Evolutionary conservation across 306 rosid genomes (phyloP).

Genomic region (Castanospermum australe): DNA sequence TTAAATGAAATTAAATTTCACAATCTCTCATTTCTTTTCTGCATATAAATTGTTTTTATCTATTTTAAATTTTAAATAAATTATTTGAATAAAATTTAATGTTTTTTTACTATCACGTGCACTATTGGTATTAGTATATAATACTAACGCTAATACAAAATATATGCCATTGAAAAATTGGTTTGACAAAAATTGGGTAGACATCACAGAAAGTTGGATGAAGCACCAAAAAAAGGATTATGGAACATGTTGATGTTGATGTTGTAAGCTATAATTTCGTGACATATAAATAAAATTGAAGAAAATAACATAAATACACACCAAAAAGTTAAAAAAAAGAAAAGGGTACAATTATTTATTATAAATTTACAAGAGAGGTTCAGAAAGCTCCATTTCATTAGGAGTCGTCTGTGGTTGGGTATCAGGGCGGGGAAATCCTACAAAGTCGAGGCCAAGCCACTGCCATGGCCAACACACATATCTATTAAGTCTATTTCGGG

Average conservation of each 20-base stretch:
- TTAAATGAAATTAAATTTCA: too few species aligned
- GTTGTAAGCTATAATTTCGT: constrained; percentile 40
- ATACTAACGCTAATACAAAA: too few species aligned
- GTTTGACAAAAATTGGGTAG: too few species aligned
- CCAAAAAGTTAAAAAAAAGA: neutral
- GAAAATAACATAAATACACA: constrained; percentile 53
- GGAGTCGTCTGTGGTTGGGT: constrained; percentile 54
- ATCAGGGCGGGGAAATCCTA: constrained; percentile 61
- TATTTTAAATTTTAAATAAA: too few species aligned
- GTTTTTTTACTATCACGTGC: too few species aligned
- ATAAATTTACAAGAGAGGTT: constrained; percentile 90
- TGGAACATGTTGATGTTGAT: constrained; percentile 23
- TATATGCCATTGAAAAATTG: too few species aligned
- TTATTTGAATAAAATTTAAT: too few species aligned
- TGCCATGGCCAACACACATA: constrained; percentile 99
- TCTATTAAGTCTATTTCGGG: constrained; percentile 67
- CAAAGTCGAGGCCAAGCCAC: constrained; percentile 93
- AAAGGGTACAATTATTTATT: constrained; percentile 17
- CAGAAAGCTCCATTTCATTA: constrained; percentile 98
- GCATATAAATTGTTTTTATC: too few species aligned
- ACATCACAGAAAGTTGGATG: too few species aligned
- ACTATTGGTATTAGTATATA: too few species aligned
- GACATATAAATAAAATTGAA: constrained; percentile 41
- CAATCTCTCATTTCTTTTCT: too few species aligned
- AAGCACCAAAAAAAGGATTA: too few species aligned